These are phyloP conservation scores for Diaporthe citriasiana DNA, from an alignment of 2,329 filamentous ascomycete genomes.

Conservation along the genomic window DNA sequence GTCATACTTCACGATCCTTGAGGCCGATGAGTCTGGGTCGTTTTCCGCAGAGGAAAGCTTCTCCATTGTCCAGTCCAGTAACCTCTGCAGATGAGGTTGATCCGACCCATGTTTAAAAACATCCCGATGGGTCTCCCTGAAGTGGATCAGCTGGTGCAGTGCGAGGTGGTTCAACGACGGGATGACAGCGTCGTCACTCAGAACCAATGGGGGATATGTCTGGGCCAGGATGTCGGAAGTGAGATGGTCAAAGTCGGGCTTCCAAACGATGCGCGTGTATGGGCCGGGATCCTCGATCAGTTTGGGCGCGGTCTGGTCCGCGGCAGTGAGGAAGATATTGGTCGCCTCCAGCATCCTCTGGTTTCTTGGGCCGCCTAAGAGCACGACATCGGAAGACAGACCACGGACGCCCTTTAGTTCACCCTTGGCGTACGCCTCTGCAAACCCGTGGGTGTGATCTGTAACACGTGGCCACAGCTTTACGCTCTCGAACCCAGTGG, in stretches of 20 bases:
- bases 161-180: not conserved
- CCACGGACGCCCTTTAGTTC: not conserved
- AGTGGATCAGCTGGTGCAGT: not conserved
- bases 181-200: not conserved
- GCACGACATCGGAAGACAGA: not conserved
- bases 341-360: not conserved
- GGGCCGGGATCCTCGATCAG: not conserved
- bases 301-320: not conserved
- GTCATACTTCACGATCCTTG: too few relatives aligned
- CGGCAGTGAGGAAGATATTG: not conserved
- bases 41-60: not conserved
- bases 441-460: not conserved
- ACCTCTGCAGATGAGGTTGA: not conserved
- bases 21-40: not conserved
- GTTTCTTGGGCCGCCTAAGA: not conserved
- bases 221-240: not conserved
- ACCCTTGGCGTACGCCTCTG: not conserved
- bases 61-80: not conserved
- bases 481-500: not conserved
- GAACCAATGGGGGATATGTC: not conserved
- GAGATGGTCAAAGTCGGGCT: not conserved
- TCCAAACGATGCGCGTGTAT: conserved; percentile 1
- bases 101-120: not conserved
- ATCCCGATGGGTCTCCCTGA: not conserved
- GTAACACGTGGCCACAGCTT: not conserved